Evolutionary conservation across 208 protist species (phyloP), one percentile per base, ranked within the genome.

Genomic region (Leishmania tarentolae): DNA sequence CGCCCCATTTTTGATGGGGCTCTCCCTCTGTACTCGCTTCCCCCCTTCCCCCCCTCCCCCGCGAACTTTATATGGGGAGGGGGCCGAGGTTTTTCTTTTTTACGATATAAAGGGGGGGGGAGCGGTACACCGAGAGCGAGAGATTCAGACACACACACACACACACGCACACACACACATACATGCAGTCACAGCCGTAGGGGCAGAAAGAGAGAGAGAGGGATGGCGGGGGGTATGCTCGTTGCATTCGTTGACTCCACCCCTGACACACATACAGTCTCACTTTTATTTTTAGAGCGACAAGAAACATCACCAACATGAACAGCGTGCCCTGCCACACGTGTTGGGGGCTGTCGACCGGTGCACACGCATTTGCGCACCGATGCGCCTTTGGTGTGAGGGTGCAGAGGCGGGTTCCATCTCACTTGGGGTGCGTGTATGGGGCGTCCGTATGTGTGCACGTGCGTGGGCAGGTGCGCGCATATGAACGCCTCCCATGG

Each of bases 1-100:
- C 56, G 24, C 56, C 56, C n/a, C 47, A 52, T 19, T 52, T 52
- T 15, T 52, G 47, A 19, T n/a, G n/a, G 59, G 21, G 40, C 76
- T 83, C 37, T 85, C 31, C 19, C 52, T 87, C 44, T 78, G 73
- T 59, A 21, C 31, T 63, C 9, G 8, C 59, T 42, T 50, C 63
- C 66, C 69, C 28, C 70, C 76, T 59, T 42, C 61, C 63, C 66
- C 69, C 28, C 70, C 76, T 59, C 40, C 59, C 46, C 44, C 52
- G 24, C 24, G 17, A 50, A 50, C 40, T 53, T 76, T 21, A 52
- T 35, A 76, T 44, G n/a, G 61, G 35, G 61, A 40, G 17, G 61
- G 13, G 31, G 31, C 3, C 31, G 31, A 37, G 61, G 5, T 9
- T 3, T 31, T 78, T 21, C 24, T 3, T 31, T 78, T 78, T 19